Base-by-base conservation (phyloP, 2,329 filamentous ascomycete genomes). In the Pseudocercospora ulei region DNA sequence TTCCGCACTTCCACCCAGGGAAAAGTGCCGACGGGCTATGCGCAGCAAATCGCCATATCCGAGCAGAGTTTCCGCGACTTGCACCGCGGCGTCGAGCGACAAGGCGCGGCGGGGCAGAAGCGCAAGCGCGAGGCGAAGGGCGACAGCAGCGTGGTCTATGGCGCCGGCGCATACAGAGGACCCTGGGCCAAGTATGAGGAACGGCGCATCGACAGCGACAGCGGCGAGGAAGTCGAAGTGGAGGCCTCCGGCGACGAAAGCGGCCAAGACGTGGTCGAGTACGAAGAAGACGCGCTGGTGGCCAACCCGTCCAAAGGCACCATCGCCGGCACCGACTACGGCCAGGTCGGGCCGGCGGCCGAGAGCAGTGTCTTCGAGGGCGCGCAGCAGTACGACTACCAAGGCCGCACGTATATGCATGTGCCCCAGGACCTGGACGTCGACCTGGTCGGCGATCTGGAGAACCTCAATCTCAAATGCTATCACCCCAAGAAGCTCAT, bases 321-420 rank as follows among this genome's bases (percentile, higher is more conserved):
- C 3, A 47, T 56, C 11, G 75, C 77, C 1, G 73, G 68, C 2
- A 75, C 58, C 26, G 73, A 70, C 31, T 71, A 70, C 48, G 61
- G 59, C 22, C 61, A 67, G 39, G 61, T 59, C n/a, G 62, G 63
- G 36, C 61, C 59, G 0, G 62, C 61, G 30, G 63, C 62, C 34
- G 90, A 98, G 66, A 90, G 80, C 36, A 86, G 80, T 27, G 79
- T 78, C 28, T 98, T 96, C 64, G 82, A 94, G 56, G 90, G 87
- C 46, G 72, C 73, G 25, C 71, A 82, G 57, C 70, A 90, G 63
- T 80, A 78, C 67, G 90, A 98, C 61, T 98, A 98, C 66, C 82
- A 92, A 60, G 90, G 90, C 31, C 73, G 90, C 49, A 93, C 88
- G 20, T 98, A 94, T 61, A 95, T 98, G 88, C 90, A 98, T 63